Evolutionary conservation across 2,329 filamentous ascomycete genomes (phyloP).

Genomic region (Colletotrichum sp.): DNA sequence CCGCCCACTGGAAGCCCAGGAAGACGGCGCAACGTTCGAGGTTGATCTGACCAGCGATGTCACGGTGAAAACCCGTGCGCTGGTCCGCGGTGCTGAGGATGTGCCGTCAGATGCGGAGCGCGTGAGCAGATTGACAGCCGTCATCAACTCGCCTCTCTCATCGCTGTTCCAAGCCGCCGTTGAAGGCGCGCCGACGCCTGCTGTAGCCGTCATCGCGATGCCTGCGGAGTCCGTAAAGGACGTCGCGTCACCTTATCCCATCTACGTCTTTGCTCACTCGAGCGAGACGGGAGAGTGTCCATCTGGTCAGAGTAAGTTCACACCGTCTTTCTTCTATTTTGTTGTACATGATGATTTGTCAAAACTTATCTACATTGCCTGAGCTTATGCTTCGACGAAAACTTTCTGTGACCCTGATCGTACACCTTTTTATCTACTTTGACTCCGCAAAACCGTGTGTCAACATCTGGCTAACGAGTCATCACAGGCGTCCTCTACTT

Average conservation of each 20-base stretch:
- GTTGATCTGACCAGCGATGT: constrained; percentile 63
- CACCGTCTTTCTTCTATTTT: neutral
- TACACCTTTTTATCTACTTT: constrained; percentile 38
- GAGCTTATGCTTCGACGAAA: constrained; percentile 85
- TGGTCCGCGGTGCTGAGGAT: constrained; percentile 52
- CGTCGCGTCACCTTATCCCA: constrained; percentile 46
- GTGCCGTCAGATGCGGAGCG: constrained; percentile 30
- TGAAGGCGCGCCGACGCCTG: constrained; percentile 78
- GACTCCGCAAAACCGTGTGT: neutral
- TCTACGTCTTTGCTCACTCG: constrained; percentile 76
- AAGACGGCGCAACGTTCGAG: constrained; percentile 35
- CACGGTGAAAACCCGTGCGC: constrained; percentile 56
- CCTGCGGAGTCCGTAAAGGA: constrained; percentile 54
- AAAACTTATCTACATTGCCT: constrained; percentile 99
- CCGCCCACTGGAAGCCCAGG: constrained; percentile 24
- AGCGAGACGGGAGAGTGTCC: constrained; percentile 95
- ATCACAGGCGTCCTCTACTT: constrained; percentile 38
- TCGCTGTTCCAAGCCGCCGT: constrained; percentile 72
- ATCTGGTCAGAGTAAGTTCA: constrained; percentile 81
- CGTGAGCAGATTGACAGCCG: constrained; percentile 67
- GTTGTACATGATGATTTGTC: constrained; percentile 79
- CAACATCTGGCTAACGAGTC: constrained; percentile 30
- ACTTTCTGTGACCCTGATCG: constrained; percentile 81
- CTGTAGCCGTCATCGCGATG: constrained; percentile 73
- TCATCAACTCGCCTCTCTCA: constrained; percentile 70